Evolutionary conservation across 192 early-diverging fungal species (phyloP).

Genomic region (Lobulomyces angularis): DNA sequence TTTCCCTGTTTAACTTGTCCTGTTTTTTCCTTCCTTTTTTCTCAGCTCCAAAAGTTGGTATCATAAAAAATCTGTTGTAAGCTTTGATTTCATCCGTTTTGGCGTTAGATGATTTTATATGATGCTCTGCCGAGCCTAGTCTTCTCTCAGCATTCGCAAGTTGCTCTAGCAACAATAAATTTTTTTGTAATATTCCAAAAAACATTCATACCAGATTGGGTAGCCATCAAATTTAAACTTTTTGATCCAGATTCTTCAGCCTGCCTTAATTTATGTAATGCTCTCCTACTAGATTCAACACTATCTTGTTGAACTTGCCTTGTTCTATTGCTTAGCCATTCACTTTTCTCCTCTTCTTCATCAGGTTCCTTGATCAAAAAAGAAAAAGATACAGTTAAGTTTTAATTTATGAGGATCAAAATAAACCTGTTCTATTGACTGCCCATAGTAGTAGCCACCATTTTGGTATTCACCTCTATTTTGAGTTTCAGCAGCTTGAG

Average conservation of each 20-base stretch:
- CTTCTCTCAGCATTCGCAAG: slow-evolving; percentile 21
- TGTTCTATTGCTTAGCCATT: slow-evolving; percentile 28
- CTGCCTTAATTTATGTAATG: slow-evolving; percentile 24
- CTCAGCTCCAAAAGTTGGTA: slow-evolving; percentile 38
- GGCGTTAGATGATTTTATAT: slow-evolving; percentile 28
- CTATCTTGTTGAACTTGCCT: slow-evolving; percentile 31
- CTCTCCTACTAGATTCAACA: slow-evolving; percentile 24
- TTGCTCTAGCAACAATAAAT: too few relatives aligned
- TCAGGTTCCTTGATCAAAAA: too few relatives aligned
- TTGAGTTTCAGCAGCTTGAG: too few relatives aligned
- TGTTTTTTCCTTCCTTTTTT: slow-evolving; percentile 23
- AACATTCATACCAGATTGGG: slow-evolving; percentile 24
- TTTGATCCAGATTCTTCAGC: slow-evolving; percentile 17
- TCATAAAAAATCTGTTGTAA: slow-evolving; percentile 33
- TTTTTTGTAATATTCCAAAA: too few relatives aligned
- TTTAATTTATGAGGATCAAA: too few relatives aligned
- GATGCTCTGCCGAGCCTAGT: slow-evolving; percentile 24
- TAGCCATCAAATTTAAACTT: slow-evolving; percentile 20
- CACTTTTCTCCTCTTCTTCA: slow-evolving; percentile 22
- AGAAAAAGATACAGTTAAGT: too few relatives aligned
- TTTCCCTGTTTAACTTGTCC: slow-evolving; percentile 12
- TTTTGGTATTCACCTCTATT: too few relatives aligned
- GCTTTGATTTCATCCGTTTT: slow-evolving; percentile 38
- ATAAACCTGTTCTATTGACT: too few relatives aligned
- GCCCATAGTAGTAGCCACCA: too few relatives aligned